These are phyloP conservation scores for Dimocarpus longan DNA, from an alignment of 345 rosid genomes.

Conservation along the genomic window DNA sequence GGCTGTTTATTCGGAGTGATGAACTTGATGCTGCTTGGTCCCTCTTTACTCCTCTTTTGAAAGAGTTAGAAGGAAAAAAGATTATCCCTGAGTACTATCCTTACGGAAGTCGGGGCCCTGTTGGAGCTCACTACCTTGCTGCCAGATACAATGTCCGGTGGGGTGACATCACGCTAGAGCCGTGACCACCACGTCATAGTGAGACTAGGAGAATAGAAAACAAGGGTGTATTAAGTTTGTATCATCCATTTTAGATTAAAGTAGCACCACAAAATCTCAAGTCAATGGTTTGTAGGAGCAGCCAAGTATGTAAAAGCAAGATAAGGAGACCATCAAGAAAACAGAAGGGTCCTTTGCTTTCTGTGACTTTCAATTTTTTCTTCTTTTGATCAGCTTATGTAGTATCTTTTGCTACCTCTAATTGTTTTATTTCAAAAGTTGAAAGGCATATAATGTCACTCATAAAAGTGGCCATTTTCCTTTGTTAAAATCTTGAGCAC, in stretches of 20 bases:
- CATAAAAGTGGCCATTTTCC: no score
- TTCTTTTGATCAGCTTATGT: not conserved
- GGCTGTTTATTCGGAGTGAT: constrained; percentile 93
- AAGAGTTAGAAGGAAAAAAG: constrained; percentile 83
- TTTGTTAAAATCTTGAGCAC: no score
- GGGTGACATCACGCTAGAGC: constrained; percentile 83
- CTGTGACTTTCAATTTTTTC: not conserved
- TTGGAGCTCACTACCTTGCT: constrained; percentile 97
- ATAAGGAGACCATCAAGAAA: not conserved
- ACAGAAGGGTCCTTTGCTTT: not conserved
- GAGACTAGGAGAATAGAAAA: not conserved
- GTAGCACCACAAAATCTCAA: not conserved
- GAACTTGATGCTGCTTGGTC: constrained; percentile 98
- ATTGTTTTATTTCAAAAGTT: not conserved
- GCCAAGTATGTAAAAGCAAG: constrained; percentile 8
- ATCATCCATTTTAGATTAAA: not conserved
- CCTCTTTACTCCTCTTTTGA: constrained; percentile 76
- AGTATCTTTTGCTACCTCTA: not conserved
- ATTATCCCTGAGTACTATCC: constrained; percentile 88
- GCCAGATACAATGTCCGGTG: constrained; percentile 90
- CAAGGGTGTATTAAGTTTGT: not conserved
- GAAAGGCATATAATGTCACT: not conserved
- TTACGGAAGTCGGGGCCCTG: constrained; percentile 98
- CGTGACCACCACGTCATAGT: constrained; percentile 27
- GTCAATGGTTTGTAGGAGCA: constrained; percentile 4